Evolutionary conservation across 495 filamentous ascomycete species (phyloP).

Genomic region (Penicillium paxilli): DNA sequence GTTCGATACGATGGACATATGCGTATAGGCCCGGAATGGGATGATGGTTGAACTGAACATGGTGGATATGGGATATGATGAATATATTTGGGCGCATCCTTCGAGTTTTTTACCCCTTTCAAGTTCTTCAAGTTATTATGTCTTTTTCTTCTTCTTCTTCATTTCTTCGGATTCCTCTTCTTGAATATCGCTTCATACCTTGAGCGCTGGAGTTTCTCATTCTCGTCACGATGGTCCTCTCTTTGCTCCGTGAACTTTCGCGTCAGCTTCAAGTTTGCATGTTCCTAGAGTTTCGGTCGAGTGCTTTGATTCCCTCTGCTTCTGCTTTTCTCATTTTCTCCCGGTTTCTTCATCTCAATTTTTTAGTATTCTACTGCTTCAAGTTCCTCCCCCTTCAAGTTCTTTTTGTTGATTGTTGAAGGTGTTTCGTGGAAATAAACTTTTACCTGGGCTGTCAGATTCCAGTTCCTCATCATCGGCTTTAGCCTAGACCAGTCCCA

Average conservation of each 20-base stretch:
- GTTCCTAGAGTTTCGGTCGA: constrained; percentile 9
- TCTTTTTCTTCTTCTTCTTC: background rate
- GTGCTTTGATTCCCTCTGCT: background rate
- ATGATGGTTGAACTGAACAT: background rate
- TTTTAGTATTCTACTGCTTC: too few species aligned
- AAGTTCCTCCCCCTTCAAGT: too few species aligned
- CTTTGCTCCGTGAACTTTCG: background rate
- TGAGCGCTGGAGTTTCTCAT: constrained; percentile 25
- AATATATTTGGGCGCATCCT: constrained; percentile 9
- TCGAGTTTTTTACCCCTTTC: constrained; percentile 2
- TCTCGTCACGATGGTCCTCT: constrained; percentile 12
- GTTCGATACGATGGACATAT: constrained; percentile 1
- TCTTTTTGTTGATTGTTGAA: too few species aligned
- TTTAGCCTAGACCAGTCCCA: background rate
- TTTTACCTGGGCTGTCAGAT: background rate
- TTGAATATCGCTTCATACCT: constrained; percentile 10
- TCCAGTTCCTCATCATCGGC: background rate
- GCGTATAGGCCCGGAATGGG: background rate
- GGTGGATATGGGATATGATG: background rate
- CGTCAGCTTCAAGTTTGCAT: background rate
- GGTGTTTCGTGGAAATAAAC: background rate
- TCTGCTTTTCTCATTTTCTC: background rate
- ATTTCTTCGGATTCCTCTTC: background rate
- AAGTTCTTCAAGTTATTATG: constrained; percentile 2
- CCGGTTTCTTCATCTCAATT: background rate